These are phyloP conservation scores for Heritiera fomes DNA, from an alignment of 345 rosid genomes.

Conservation along the genomic window DNA sequence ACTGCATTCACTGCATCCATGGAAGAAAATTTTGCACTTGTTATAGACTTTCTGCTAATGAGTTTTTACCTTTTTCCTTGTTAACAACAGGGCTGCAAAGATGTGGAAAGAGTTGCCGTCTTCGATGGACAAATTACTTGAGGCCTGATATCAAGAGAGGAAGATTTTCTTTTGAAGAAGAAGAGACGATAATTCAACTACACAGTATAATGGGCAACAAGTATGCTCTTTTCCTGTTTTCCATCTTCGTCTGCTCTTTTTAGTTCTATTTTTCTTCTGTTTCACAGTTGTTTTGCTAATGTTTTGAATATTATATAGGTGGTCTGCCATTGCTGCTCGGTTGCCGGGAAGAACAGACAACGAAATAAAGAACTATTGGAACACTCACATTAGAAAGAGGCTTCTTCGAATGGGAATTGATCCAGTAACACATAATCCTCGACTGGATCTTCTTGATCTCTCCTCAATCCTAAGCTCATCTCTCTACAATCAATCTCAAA, in stretches of 20 bases:
- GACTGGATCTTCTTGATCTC: slow-evolving; percentile 71
- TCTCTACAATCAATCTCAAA: slow-evolving; percentile 47
- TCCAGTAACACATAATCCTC: slow-evolving; percentile 77
- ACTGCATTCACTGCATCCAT: background rate
- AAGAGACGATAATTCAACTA: slow-evolving; percentile 69
- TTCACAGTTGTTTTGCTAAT: background rate
- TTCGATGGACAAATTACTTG: slow-evolving; percentile 79
- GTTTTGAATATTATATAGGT: slow-evolving; percentile 38
- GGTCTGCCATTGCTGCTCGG: slow-evolving; percentile 82
- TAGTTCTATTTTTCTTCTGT: background rate
- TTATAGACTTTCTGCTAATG: slow-evolving; percentile 3
- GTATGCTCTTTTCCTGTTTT: slow-evolving; percentile 34
- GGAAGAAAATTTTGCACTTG: background rate
- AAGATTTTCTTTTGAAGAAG: slow-evolving; percentile 67
- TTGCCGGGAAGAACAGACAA: slow-evolving; percentile 89
- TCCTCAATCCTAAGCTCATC: slow-evolving; percentile 58
- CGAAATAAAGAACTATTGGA: slow-evolving; percentile 84
- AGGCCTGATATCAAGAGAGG: slow-evolving; percentile 83
- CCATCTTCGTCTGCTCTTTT: background rate
- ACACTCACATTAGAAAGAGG: slow-evolving; percentile 75
- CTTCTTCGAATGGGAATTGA: slow-evolving; percentile 85
- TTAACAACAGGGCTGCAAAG: slow-evolving; percentile 48
- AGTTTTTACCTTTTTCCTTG: background rate
- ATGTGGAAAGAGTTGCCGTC: slow-evolving; percentile 79
- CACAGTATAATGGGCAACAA: slow-evolving; percentile 71